Evolutionary conservation across 192 early-diverging fungal genomes (phyloP).

Genomic region (Umbelopsis isabellina): DNA sequence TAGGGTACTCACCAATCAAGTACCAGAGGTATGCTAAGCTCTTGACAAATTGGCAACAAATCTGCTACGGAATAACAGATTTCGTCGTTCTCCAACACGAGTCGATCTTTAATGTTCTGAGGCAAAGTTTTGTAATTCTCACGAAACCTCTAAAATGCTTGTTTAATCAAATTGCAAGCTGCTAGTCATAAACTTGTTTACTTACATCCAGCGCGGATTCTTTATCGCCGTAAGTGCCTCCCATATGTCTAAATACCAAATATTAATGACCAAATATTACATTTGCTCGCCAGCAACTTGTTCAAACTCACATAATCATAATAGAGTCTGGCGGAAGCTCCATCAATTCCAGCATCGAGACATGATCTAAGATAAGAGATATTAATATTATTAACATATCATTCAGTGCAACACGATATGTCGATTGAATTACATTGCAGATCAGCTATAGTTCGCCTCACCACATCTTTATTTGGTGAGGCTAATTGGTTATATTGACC

Average conservation of each 20-base stretch:
- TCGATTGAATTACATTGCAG: conserved; percentile 23
- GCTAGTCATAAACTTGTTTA: background rate
- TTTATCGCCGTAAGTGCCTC: conserved; percentile 36
- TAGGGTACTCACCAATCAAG: conserved; percentile 47
- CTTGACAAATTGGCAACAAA: conserved; percentile 49
- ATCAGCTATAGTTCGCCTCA: conserved; percentile 42
- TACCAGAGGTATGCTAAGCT: conserved; percentile 48
- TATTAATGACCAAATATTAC: conserved; percentile 14
- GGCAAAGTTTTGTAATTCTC: conserved; percentile 40
- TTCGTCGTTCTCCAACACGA: conserved; percentile 59
- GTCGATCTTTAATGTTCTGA: conserved; percentile 38
- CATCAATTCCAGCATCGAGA: conserved; percentile 50
- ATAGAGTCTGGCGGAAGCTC: conserved; percentile 45
- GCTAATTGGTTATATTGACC: conserved; percentile 54
- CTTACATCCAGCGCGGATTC: conserved; percentile 21
- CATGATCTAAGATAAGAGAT: conserved; percentile 33
- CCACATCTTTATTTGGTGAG: conserved; percentile 38
- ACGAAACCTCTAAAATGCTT: conserved; percentile 35
- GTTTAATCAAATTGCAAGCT: background rate
- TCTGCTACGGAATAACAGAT: conserved; percentile 50
- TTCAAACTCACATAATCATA: conserved; percentile 49
- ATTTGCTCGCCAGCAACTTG: background rate
- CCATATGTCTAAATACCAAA: conserved; percentile 29
- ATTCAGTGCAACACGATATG: too few species aligned
- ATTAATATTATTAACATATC: background rate